A percentile compares a stretch with the other conserved stretches of the same genome.
Conservation (phyloP, 2,329 filamentous ascomycete genomes). For the Aspergillus transmontanensis region DNA sequence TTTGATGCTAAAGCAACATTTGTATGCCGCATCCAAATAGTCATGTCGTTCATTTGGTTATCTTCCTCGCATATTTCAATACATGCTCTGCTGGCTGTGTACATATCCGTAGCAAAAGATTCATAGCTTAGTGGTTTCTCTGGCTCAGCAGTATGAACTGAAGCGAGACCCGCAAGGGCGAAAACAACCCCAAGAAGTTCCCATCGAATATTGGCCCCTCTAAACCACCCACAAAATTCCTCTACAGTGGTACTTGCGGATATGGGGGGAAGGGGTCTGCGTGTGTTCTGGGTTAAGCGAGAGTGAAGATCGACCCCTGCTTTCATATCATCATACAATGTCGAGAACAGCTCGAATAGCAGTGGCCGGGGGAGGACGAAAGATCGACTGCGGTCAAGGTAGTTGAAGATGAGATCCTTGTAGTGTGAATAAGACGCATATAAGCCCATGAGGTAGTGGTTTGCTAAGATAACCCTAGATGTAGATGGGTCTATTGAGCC, state of each 20-base stretch:
- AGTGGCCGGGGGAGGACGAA: conserved; percentile 1
- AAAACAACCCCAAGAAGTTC: conserved; percentile 28
- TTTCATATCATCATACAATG: neutral
- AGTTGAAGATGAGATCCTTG: conserved; percentile 5
- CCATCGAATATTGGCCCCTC: conserved; percentile 24
- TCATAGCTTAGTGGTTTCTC: neutral
- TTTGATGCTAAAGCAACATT: conserved; percentile 20
- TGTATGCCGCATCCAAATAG: conserved; percentile 22
- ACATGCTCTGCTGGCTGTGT: conserved; percentile 21
- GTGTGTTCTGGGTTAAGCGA: neutral
- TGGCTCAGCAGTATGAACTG: neutral
- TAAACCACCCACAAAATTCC: conserved; percentile 14
- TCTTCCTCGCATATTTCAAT: conserved; percentile 16
- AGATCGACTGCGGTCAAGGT: neutral
- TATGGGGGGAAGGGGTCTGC: neutral
- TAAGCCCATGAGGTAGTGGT: neutral
- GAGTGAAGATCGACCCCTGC: neutral
- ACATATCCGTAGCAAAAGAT: conserved; percentile 21
- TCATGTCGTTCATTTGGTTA: conserved; percentile 10
- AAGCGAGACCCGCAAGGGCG: conserved; percentile 20
- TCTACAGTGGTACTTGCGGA: neutral
- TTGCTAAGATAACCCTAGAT: neutral
- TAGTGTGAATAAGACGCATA: neutral
- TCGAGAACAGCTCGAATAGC: neutral
- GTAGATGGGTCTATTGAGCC: neutral